Evolutionary conservation across 1,139 yeast genomes (phyloP), one percentile per base, ranked within the genome.

Genomic region (Candida pseudoviswanathii): DNA sequence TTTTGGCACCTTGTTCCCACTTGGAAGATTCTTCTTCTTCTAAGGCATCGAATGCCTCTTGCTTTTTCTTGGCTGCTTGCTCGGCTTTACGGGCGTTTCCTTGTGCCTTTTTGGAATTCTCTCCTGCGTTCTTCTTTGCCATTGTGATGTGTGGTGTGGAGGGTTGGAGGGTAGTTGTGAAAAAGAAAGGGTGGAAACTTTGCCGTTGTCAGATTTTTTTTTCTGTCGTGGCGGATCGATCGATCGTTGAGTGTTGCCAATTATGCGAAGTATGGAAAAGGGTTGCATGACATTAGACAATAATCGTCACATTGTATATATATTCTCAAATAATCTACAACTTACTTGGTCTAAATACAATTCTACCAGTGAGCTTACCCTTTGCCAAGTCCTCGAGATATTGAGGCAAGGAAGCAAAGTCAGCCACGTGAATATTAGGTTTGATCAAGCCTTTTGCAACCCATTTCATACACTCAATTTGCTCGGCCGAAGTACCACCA

Each of bases 1-100:
- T 84, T 70, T 88, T 88, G 33, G 89, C 60, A 25, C 96, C 96
- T 40, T 84, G 76, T 2, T 78, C 81, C 96, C 96, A 89, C 53
- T 81, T 74, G 9, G 78, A 71, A 21, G 84, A 84, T 63, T 86
- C 94, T 2, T 69, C 81, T 2, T 79, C 80, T 50, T 74, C 85
- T 4, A 66, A 68, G 11, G 68, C 73, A 6, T 73, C 77, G 2
- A 67, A 74, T 39, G 78, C 81, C 6, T 78, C 89, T 45, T 77
- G 80, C 47, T 77, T 75, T 70, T 85, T 84, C 64, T 80, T 81
- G 61, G 76, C 80, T 36, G 89, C 89, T 29, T 75, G 75, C 42
- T 81, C 92, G 6, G 86, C 89, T 74, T 84, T 87, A 62, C 75
- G 80, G 46, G 90, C 89, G 57, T 85, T 81, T 11, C 90, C 91